A percentile compares a stretch with the other conserved stretches of the same genome.
phyloP scores from a whole-genome alignment of 768 basidiomycete species.

The Suillus sp. region DNA sequence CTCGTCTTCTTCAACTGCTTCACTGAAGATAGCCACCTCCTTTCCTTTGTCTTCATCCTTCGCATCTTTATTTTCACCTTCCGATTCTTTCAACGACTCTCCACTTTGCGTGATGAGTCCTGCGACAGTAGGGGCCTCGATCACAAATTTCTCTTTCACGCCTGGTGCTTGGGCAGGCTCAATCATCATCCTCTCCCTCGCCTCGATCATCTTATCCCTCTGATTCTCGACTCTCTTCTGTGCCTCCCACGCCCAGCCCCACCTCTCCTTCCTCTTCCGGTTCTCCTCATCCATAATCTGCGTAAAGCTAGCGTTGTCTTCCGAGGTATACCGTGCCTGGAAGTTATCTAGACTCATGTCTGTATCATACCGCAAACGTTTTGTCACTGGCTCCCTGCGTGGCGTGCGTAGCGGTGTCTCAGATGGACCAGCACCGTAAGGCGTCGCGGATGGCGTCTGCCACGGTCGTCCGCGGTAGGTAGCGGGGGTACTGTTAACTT shows the following conservation, averaged over 20 bases:
- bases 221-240: constrained; percentile 77
- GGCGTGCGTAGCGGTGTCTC: constrained; percentile 68
- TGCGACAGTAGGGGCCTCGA: constrained; percentile 57
- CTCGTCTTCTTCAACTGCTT: constrained; percentile 31
- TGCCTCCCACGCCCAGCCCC: constrained; percentile 94
- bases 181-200: constrained; percentile 69
- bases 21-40: constrained; percentile 24
- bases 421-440: constrained; percentile 56
- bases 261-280: constrained; percentile 71
- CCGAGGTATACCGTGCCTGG: constrained; percentile 91
- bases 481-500: constrained; percentile 57
- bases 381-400: constrained; percentile 46
- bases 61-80: constrained; percentile 30
- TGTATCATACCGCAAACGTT: constrained; percentile 62
- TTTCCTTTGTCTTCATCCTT: constrained; percentile 27
- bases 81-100: constrained; percentile 15
- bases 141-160: constrained; percentile 65
- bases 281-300: constrained; percentile 93
- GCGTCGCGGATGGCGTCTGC: constrained; percentile 63
- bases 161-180: constrained; percentile 65
- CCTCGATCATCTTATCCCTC: constrained; percentile 64
- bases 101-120: constrained; percentile 51
- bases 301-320: constrained; percentile 97
- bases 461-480: constrained; percentile 34
- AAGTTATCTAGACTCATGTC: constrained; percentile 79